Base-by-base conservation (phyloP, 2,329 filamentous ascomycete species). In the Phialocephala sp. region DNA sequence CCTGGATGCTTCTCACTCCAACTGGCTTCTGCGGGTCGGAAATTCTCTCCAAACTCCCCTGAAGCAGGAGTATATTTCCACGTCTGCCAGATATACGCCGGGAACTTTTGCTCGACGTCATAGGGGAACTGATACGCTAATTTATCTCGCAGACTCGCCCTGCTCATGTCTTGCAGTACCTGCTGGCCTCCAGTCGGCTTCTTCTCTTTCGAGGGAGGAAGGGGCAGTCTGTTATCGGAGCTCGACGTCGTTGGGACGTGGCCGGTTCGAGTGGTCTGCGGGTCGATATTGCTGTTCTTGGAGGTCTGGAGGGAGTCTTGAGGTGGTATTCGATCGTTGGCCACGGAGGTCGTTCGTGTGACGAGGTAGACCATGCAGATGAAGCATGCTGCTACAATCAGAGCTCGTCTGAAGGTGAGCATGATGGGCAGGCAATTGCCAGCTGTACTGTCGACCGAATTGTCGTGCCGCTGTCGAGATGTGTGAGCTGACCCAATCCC, bases 31-130 rank as follows among this genome's bases (percentile, higher is more conserved):
- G 93, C 85, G 56, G 91, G 88, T 68, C 94, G 89, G 76, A 97
- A 94, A 22, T 83, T 80, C 68, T 90, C 87, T 12, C 79, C 80
- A 76, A 99, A 99, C 68, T 91, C 84, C 59, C 87, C 84, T 24
- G 92, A 91, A 1, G 89, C 86, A 0, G 94, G 94, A 0, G 88
- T 91, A 75, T 88, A 90, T 79, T 96, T 97, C 95, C 95, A 99
- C 15, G 95, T 99, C 83, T 99, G 95, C 95, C 95, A 99, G 76
- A 99, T 96, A 82, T 97, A 98, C 64, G 93, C 94, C 2, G 95
- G 95, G 78, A 98, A 98, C 78, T 94, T 97, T 72, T 84, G 80
- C 75, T 93, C 88, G 68, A 94, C 84, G 75, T 97, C 91, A 83
- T 98, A 99, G 22, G 94, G 93, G 79, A 95, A 98, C 73, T 96